A percentile compares a stretch with the other conserved stretches of the same genome.
Conservation (phyloP, 345 rosid species). For the Abelmoschus esculentus region DNA sequence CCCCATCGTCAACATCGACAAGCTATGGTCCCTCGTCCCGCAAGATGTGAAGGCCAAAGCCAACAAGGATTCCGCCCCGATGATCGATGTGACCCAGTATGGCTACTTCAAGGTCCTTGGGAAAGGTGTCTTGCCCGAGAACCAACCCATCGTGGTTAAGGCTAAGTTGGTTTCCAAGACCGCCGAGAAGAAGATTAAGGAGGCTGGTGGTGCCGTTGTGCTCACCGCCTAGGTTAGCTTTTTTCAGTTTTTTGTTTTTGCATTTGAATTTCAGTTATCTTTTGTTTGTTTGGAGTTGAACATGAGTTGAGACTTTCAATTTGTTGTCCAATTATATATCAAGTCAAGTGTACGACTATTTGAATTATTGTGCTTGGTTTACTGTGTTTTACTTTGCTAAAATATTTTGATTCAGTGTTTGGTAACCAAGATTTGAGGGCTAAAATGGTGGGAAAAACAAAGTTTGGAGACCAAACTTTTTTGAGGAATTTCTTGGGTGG, state of each 20-base stretch:
- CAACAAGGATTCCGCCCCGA: slow-evolving; percentile 47
- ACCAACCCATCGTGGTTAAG: slow-evolving; percentile 64
- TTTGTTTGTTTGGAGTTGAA: neutral
- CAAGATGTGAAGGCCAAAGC: slow-evolving; percentile 57
- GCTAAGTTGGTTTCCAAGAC: slow-evolving; percentile 69
- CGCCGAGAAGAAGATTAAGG: slow-evolving; percentile 82
- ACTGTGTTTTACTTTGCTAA: neutral
- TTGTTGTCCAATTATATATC: neutral
- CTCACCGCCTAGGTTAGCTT: slow-evolving; percentile 53
- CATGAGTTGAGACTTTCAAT: neutral
- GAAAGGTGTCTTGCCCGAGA: slow-evolving; percentile 62
- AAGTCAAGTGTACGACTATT: neutral
- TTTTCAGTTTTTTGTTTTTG: slow-evolving; percentile 3
- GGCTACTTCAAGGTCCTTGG: slow-evolving; percentile 84
- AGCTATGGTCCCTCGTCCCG: slow-evolving; percentile 70
- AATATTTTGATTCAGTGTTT: neutral
- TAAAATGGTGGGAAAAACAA: no score
- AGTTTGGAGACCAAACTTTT: no score
- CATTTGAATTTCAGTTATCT: neutral
- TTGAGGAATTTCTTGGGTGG: no score
- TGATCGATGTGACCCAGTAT: slow-evolving; percentile 66
- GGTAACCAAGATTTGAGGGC: no score
- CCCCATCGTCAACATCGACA: slow-evolving; percentile 79
- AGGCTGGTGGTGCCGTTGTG: slow-evolving; percentile 72
- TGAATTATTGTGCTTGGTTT: neutral